Evolutionary conservation across 495 filamentous ascomycete genomes (phyloP).

Genomic region (Penicillium paradoxum): DNA sequence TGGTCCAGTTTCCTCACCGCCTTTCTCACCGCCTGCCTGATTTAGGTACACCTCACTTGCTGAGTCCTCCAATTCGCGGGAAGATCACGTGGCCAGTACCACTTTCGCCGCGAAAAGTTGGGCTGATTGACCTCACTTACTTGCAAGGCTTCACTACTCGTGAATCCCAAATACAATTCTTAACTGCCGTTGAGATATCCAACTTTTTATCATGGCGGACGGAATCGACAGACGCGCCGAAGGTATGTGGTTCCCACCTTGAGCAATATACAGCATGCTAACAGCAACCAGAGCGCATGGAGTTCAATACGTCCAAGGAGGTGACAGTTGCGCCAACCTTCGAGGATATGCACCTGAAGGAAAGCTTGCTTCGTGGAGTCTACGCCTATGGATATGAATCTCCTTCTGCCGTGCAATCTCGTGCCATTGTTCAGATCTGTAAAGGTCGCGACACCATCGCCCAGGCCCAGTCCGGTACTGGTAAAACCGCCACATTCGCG

Average conservation of each 20-base stretch:
- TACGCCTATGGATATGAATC: conserved; percentile 99
- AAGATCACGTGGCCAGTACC: conserved; percentile 28
- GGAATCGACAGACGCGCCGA: conserved; percentile 91
- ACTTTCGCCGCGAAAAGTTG: conserved; percentile 20
- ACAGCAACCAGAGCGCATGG: conserved; percentile 70
- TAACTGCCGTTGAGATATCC: conserved; percentile 1
- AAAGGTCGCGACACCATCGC: conserved; percentile 98
- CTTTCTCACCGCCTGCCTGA: neutral
- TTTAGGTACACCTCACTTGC: neutral
- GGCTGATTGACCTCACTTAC: conserved; percentile 4
- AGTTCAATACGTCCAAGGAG: conserved; percentile 97
- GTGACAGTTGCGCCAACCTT: conserved; percentile 76
- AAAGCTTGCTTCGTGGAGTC: conserved; percentile 92
- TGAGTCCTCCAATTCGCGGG: conserved; percentile 19
- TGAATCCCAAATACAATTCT: conserved; percentile 5
- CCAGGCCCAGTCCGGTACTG: conserved; percentile 98
- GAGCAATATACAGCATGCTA: conserved; percentile 18
- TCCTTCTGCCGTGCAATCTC: conserved; percentile 92
- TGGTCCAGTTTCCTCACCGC: neutral
- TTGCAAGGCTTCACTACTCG: neutral
- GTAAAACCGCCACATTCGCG: conserved; percentile 98
- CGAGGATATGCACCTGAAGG: conserved; percentile 84
- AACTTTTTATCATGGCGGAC: conserved; percentile 67
- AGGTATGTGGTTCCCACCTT: conserved; percentile 35
- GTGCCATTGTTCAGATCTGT: conserved; percentile 97